Percentiles rank a stretch among this genome's conserved stretches.
phyloP scores from a whole-genome alignment of 768 basidiomycete genomes.

The Hygrocybe punicea region DNA sequence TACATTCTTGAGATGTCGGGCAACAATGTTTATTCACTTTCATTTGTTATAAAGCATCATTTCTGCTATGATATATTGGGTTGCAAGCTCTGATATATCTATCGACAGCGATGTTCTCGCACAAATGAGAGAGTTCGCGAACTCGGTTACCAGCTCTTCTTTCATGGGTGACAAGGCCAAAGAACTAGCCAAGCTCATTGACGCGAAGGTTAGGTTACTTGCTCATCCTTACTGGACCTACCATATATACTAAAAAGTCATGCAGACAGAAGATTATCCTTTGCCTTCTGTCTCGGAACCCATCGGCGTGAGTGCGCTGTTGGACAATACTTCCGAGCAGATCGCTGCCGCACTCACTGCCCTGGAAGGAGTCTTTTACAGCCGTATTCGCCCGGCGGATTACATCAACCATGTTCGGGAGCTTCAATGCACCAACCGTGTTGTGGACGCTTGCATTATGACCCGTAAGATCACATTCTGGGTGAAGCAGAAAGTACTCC shows the following conservation, averaged over 20 bases:
- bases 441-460: not conserved
- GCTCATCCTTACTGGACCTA: not conserved
- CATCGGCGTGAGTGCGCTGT: not conserved
- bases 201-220: not conserved
- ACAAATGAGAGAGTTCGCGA: constrained; percentile 5
- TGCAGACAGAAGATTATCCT: not conserved
- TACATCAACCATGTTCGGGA: constrained; percentile 3
- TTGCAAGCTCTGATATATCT: not conserved
- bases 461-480: constrained; percentile 4
- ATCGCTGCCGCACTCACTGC: constrained; percentile 2
- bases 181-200: not conserved
- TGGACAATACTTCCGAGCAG: not conserved
- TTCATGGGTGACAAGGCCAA: constrained; percentile 6
- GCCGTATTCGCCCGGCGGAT: constrained; percentile 4
- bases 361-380: constrained; percentile 2
- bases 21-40: not conserved
- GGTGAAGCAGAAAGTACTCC: constrained; percentile 3
- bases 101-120: not conserved
- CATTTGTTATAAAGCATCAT: constrained; percentile 2
- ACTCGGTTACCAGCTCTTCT: not conserved
- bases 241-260: not conserved
- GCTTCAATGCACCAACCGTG: not conserved
- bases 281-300: not conserved
- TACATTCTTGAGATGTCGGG: not conserved
- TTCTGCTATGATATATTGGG: constrained; percentile 5